Conservation (phyloP, 257 asterid species). For the Ehretia macrophylla region DNA sequence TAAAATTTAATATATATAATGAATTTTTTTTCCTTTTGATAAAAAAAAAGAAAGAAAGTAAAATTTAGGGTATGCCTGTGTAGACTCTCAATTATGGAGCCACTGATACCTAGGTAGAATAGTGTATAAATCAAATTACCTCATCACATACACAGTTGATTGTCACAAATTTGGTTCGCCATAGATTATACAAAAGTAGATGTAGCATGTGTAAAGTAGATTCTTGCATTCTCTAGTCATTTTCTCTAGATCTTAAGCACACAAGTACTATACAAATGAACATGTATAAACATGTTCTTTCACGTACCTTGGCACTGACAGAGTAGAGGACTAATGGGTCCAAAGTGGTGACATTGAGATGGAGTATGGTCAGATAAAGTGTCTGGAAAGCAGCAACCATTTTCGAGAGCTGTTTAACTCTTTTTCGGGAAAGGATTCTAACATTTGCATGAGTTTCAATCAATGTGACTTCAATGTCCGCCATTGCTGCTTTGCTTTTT, state of each 20-base stretch:
- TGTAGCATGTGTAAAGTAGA: constrained; percentile 45
- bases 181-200: constrained; percentile 32
- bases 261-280: background rate
- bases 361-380: constrained; percentile 61
- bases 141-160: too few species aligned
- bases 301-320: constrained; percentile 80
- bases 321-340: constrained; percentile 88
- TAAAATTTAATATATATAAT: too few species aligned
- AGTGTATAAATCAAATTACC: too few species aligned
- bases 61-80: too few species aligned
- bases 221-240: constrained; percentile 78
- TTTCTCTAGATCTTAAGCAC: constrained; percentile 26
- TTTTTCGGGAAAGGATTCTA: constrained; percentile 59
- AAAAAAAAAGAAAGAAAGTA: too few species aligned
- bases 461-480: constrained; percentile 84
- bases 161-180: too few species aligned
- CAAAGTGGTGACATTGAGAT: constrained; percentile 81
- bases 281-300: background rate
- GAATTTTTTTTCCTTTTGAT: too few species aligned
- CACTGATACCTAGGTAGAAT: too few species aligned
- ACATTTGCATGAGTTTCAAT: constrained; percentile 94
- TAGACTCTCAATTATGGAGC: too few species aligned
- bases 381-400: constrained; percentile 70
- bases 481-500: constrained; percentile 61
- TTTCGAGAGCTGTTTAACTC: constrained; percentile 69